Evolutionary conservation across 106 monocot species (phyloP).

Genomic region (Posidonia australis): DNA sequence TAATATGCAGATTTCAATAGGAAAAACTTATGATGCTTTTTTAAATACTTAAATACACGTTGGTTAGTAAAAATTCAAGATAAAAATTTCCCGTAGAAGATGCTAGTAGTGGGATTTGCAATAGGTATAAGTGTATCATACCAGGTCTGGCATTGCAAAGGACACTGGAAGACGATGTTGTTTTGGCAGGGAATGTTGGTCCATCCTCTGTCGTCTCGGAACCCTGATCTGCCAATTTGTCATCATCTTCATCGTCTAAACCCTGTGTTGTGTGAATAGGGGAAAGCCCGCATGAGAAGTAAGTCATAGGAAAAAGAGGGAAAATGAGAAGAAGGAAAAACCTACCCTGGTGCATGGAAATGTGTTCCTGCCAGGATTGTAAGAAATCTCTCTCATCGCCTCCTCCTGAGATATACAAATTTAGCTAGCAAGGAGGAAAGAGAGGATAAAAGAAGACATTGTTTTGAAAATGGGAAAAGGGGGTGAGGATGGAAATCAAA

Average conservation of each 20-base stretch:
- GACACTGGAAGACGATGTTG: background rate
- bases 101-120: too few species aligned
- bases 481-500: constrained; percentile 1
- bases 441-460: background rate
- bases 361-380: background rate
- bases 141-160: constrained; percentile 26
- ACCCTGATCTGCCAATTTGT: constrained; percentile 21
- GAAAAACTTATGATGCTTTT: too few species aligned
- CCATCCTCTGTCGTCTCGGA: constrained; percentile 22
- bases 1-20: too few species aligned
- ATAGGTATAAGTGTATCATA: too few species aligned
- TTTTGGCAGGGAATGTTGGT: background rate
- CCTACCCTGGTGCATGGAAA: constrained; percentile 4
- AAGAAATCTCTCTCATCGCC: constrained; percentile 20
- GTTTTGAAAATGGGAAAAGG: background rate
- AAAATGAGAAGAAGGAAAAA: background rate
- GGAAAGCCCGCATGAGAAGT: background rate
- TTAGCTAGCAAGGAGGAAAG: background rate
- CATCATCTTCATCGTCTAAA: constrained; percentile 49
- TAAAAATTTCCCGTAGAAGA: too few species aligned
- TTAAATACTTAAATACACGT: too few species aligned
- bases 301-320: background rate
- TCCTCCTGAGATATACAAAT: constrained; percentile 18
- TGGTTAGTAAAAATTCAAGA: too few species aligned
- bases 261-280: constrained; percentile 5